A percentile compares a stretch with the other conserved stretches of the same genome.
These are phyloP conservation scores for Rosa lucieae DNA, from an alignment of 306 rosid species.

Conservation along the genomic window DNA sequence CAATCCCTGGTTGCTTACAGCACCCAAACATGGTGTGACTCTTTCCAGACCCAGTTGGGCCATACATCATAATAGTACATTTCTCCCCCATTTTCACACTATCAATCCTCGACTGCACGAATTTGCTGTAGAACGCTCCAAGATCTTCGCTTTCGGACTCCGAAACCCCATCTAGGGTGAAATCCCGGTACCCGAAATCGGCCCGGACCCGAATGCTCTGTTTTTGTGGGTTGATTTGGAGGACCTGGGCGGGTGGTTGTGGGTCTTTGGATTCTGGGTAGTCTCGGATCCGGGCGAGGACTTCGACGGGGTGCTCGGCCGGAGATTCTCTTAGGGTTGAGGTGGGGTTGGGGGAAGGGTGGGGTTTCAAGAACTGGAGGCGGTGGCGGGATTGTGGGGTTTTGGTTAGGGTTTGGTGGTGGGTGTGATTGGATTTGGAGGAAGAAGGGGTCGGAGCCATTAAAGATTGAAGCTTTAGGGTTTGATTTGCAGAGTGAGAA, in stretches of 20 bases:
- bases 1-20: constrained; percentile 85
- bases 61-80: constrained; percentile 96
- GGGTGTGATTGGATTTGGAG: constrained; percentile 51
- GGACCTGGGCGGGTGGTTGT: constrained; percentile 54
- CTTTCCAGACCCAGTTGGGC: constrained; percentile 98
- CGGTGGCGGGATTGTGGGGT: constrained; percentile 91
- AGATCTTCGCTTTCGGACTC: constrained; percentile 80
- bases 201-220: constrained; percentile 75
- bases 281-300: constrained; percentile 87
- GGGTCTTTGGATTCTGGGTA: constrained; percentile 73
- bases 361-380: constrained; percentile 57
- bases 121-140: constrained; percentile 63
- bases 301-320: constrained; percentile 88
- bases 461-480: constrained; percentile 37
- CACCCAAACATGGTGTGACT: constrained; percentile 97
- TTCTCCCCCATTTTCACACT: constrained; percentile 83
- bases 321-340: constrained; percentile 47
- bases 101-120: constrained; percentile 73
- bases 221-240: constrained; percentile 51
- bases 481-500: no score
- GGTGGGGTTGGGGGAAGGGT: constrained; percentile 63
- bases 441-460: constrained; percentile 99
- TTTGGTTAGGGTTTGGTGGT: constrained; percentile 44
- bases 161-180: constrained; percentile 91
- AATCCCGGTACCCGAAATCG: constrained; percentile 92